These are phyloP conservation scores for Rubroboletus pulcherrimus DNA, from an alignment of 768 basidiomycete species.

Conservation along the genomic window DNA sequence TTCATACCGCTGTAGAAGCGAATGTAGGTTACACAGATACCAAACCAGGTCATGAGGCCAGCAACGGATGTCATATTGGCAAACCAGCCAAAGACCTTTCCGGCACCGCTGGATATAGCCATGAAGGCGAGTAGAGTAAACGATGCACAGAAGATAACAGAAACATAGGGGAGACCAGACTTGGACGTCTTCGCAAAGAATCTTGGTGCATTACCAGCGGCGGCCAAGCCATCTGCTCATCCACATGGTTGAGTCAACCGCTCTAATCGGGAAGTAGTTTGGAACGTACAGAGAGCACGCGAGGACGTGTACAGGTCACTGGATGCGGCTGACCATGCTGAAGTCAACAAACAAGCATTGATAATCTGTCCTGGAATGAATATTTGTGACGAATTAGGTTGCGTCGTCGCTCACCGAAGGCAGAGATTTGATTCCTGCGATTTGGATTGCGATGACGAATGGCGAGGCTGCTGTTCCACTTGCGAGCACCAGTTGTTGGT, in stretches of 20 bases:
- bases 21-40: slow-evolving; percentile 70
- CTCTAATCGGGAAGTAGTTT: not conserved
- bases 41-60: slow-evolving; percentile 80
- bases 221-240: slow-evolving; percentile 69
- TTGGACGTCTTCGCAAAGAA: slow-evolving; percentile 69
- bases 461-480: slow-evolving; percentile 69
- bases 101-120: slow-evolving; percentile 63
- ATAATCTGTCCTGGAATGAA: slow-evolving; percentile 48
- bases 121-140: slow-evolving; percentile 81
- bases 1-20: slow-evolving; percentile 85
- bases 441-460: slow-evolving; percentile 86
- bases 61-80: slow-evolving; percentile 67
- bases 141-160: slow-evolving; percentile 62
- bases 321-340: slow-evolving; percentile 90
- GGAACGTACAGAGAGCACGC: slow-evolving; percentile 69
- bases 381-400: slow-evolving; percentile 2
- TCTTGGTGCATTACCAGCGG: slow-evolving; percentile 75
- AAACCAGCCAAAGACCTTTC: slow-evolving; percentile 78
- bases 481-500: slow-evolving; percentile 46
- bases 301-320: slow-evolving; percentile 90
- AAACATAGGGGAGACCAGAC: slow-evolving; percentile 72
- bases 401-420: slow-evolving; percentile 56
- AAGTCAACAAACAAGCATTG: slow-evolving; percentile 79
- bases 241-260: not conserved
- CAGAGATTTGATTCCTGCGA: slow-evolving; percentile 80